Conservation (phyloP, 2,329 filamentous ascomycete species). For the Magnaporthales sp. region DNA sequence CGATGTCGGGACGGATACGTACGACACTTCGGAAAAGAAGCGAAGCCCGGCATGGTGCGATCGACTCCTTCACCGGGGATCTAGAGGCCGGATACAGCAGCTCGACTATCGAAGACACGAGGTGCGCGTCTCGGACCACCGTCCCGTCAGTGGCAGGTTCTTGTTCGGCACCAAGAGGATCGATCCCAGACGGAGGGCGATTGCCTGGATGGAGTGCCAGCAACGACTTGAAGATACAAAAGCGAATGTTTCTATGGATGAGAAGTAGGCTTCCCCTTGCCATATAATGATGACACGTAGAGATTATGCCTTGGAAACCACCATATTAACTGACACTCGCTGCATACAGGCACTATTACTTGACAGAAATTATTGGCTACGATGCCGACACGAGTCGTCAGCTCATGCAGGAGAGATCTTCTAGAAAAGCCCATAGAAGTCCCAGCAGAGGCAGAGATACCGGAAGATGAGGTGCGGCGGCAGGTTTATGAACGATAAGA, state of each 20-base stretch:
- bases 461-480: neutral
- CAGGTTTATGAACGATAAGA: neutral
- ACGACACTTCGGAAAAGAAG: constrained; percentile 92
- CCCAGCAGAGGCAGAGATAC: constrained; percentile 15
- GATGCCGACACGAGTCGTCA: constrained; percentile 40
- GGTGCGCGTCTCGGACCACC: constrained; percentile 82
- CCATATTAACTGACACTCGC: constrained; percentile 14
- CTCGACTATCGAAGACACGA: constrained; percentile 84
- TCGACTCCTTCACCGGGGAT: constrained; percentile 75
- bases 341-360: constrained; percentile 35
- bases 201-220: constrained; percentile 65
- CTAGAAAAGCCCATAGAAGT: constrained; percentile 16
- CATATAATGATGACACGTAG: neutral
- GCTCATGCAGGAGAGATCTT: constrained; percentile 33
- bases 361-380: constrained; percentile 44
- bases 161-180: constrained; percentile 79
- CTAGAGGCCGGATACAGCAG: constrained; percentile 69
- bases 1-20: constrained; percentile 88
- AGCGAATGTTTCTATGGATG: constrained; percentile 57
- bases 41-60: constrained; percentile 95
- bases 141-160: constrained; percentile 83
- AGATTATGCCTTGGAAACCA: neutral
- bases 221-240: constrained; percentile 66
- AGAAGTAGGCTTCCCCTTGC: constrained; percentile 56
- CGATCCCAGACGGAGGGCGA: constrained; percentile 53